These are phyloP conservation scores for Ceratobasidium sp. DNA, from an alignment of 1,284 basidiomycete species.

Conservation along the genomic window DNA sequence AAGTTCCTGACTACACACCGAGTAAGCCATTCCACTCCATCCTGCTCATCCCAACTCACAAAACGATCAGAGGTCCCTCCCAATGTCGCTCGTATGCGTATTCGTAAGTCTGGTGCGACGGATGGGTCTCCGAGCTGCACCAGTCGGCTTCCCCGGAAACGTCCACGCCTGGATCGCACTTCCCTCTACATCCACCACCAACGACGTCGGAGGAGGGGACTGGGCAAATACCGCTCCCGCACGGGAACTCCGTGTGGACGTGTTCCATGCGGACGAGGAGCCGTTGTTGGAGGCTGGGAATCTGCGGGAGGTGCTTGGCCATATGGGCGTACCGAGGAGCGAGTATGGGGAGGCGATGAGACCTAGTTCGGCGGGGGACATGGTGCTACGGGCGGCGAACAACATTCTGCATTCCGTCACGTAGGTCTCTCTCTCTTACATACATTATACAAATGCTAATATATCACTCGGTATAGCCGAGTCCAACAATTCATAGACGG, in stretches of 20 bases:
- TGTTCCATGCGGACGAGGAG: slow-evolving; percentile 56
- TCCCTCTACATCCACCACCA: slow-evolving; percentile 43
- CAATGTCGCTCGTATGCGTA: slow-evolving; percentile 68
- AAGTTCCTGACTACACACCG: slow-evolving; percentile 63
- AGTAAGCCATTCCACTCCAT: background rate
- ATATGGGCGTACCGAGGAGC: slow-evolving; percentile 50
- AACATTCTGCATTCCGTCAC: slow-evolving; percentile 53
- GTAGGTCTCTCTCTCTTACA: slow-evolving; percentile 49
- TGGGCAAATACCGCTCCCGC: slow-evolving; percentile 43
- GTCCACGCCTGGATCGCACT: slow-evolving; percentile 63
- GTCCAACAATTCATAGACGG: background rate
- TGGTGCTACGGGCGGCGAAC: slow-evolving; percentile 58
- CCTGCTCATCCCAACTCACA: background rate
- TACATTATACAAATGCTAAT: background rate
- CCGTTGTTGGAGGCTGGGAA: slow-evolving; percentile 54
- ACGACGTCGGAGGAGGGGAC: background rate
- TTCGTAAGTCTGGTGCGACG: slow-evolving; percentile 65
- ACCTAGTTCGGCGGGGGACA: slow-evolving; percentile 53
- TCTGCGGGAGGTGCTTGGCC: slow-evolving; percentile 52
- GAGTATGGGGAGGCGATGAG: slow-evolving; percentile 49
- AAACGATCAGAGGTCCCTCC: slow-evolving; percentile 57
- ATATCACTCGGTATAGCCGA: background rate
- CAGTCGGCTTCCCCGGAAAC: slow-evolving; percentile 65
- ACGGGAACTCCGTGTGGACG: slow-evolving; percentile 59
- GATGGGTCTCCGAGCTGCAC: slow-evolving; percentile 63